A percentile compares a stretch with the other conserved stretches of the same genome.
These are phyloP conservation scores for Talaromyces trachyspermus DNA, from an alignment of 495 filamentous ascomycete species.

Conservation along the genomic window DNA sequence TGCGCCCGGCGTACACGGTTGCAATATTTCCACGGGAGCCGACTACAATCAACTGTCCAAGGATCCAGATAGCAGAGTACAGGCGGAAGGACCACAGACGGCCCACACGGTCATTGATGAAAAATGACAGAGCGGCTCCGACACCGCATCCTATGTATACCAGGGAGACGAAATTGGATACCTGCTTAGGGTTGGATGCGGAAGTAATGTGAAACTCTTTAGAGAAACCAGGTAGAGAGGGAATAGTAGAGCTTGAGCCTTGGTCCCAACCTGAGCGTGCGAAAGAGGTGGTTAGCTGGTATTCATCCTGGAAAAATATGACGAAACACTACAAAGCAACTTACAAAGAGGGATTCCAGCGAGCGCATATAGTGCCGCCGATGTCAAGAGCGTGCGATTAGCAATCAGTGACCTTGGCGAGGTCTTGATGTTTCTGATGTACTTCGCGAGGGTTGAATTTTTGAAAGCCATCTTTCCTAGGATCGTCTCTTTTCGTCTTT, in stretches of 20 bases:
- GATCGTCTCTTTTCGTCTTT: neutral
- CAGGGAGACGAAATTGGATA: conserved; percentile 16
- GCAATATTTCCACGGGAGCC: conserved; percentile 5
- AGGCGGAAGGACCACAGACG: conserved; percentile 13
- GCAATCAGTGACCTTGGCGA: conserved; percentile 7
- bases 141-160: conserved; percentile 14
- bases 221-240: conserved; percentile 12
- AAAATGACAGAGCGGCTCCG: conserved; percentile 14
- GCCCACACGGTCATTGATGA: conserved; percentile 15
- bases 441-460: conserved; percentile 2
- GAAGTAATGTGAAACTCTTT: conserved; percentile 12
- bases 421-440: conserved; percentile 5
- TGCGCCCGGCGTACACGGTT: conserved; percentile 9
- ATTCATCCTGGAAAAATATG: neutral
- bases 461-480: conserved; percentile 1
- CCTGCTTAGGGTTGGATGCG: conserved; percentile 5
- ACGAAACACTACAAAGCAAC: conserved; percentile 2
- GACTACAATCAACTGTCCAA: conserved; percentile 10
- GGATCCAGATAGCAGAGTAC: conserved; percentile 10
- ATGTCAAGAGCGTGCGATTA: conserved; percentile 7
- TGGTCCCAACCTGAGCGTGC: conserved; percentile 16
- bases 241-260: conserved; percentile 10
- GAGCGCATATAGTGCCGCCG: conserved; percentile 10
- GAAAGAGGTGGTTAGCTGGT: neutral
- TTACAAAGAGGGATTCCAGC: conserved; percentile 14